Conservation (phyloP, 352 stramenopile species). For the Phytophthora crassamura region DNA sequence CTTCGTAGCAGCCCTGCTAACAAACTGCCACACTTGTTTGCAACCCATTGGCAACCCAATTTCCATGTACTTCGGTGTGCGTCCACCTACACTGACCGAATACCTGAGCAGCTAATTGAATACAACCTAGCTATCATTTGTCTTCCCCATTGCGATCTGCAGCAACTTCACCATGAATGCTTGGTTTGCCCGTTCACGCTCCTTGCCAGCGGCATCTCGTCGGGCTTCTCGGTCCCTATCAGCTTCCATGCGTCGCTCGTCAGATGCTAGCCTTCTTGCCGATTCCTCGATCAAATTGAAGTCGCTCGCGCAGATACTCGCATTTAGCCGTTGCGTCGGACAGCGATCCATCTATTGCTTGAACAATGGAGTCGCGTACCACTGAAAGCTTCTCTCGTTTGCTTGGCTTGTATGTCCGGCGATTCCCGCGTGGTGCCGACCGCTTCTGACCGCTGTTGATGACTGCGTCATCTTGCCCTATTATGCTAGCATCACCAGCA, state of each 20-base stretch:
- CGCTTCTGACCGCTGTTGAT: too few species aligned
- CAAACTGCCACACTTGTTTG: conserved; percentile 15
- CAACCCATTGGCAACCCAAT: conserved; percentile 9
- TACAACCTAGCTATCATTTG: not conserved
- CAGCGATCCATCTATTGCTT: not conserved
- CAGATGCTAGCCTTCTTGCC: not conserved
- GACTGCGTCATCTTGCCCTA: too few species aligned
- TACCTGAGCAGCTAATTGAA: not conserved
- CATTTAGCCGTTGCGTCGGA: not conserved
- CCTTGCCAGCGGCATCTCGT: not conserved
- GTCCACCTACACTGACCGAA: not conserved
- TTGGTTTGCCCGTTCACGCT: not conserved
- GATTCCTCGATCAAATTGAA: not conserved
- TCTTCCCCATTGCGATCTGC: too few species aligned
- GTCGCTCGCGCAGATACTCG: conserved; percentile 1
- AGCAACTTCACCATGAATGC: conserved; percentile 1
- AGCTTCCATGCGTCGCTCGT: not conserved
- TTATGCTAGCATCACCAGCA: too few species aligned
- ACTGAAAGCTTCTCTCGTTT: not conserved
- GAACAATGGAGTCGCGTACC: not conserved
- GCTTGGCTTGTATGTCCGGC: conserved; percentile 5
- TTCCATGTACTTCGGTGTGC: conserved; percentile 13
- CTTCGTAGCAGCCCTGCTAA: not conserved
- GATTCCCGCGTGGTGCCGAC: too few species aligned
- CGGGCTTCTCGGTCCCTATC: not conserved